phyloP scores from a whole-genome alignment of 345 rosid species.

The Brassica nigra region DNA sequence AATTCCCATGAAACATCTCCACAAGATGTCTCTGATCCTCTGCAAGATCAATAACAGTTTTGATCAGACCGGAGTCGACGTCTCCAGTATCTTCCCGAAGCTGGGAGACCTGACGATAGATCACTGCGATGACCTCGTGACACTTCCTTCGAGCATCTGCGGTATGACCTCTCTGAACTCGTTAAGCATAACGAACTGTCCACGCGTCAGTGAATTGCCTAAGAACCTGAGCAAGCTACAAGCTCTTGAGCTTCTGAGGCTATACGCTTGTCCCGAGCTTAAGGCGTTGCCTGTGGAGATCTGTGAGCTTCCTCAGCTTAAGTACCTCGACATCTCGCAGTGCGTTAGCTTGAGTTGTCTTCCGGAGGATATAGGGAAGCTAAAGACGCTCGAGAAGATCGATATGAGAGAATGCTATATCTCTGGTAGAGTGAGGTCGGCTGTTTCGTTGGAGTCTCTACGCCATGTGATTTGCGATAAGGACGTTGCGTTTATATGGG shows the following conservation, averaged over 20 bases:
- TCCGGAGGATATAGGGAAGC: slow-evolving; percentile 61
- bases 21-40: slow-evolving; percentile 68
- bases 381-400: slow-evolving; percentile 67
- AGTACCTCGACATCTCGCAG: slow-evolving; percentile 77
- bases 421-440: slow-evolving; percentile 50
- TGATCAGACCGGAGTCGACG: slow-evolving; percentile 49
- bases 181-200: slow-evolving; percentile 89
- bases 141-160: slow-evolving; percentile 65
- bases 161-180: slow-evolving; percentile 48
- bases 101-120: slow-evolving; percentile 70
- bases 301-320: slow-evolving; percentile 56
- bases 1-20: slow-evolving; percentile 49
- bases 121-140: slow-evolving; percentile 70
- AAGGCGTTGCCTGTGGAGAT: slow-evolving; percentile 55
- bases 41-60: slow-evolving; percentile 72
- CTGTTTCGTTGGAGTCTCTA: slow-evolving; percentile 50
- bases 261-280: slow-evolving; percentile 77
- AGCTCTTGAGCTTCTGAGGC: slow-evolving; percentile 55
- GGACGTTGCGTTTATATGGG: slow-evolving; percentile 63
- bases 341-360: slow-evolving; percentile 63
- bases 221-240: slow-evolving; percentile 53
- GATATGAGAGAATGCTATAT: slow-evolving; percentile 90
- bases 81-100: slow-evolving; percentile 61
- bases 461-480: slow-evolving; percentile 70
- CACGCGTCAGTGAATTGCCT: slow-evolving; percentile 60